These are phyloP conservation scores for Urtica urens DNA, from an alignment of 306 rosid species.

Conservation along the genomic window DNA sequence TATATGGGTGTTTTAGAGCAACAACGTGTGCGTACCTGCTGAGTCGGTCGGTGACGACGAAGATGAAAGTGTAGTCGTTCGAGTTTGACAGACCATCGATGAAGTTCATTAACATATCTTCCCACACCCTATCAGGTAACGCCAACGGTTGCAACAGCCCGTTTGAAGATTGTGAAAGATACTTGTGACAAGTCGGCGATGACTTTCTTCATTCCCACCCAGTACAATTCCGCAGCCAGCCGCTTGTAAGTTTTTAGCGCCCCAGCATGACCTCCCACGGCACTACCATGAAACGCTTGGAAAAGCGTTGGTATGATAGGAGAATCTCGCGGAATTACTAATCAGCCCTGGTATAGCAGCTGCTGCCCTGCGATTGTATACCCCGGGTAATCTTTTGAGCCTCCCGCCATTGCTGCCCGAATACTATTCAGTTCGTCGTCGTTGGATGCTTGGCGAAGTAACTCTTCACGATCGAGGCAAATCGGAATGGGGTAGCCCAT, in stretches of 20 bases:
- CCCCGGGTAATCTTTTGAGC: too few species aligned
- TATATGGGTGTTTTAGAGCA: background rate
- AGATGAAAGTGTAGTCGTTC: background rate
- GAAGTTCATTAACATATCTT: background rate
- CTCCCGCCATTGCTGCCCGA: too few species aligned
- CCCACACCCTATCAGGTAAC: background rate
- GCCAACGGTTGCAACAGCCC: background rate
- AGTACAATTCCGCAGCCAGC: background rate
- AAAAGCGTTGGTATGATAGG: background rate
- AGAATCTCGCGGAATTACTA: background rate
- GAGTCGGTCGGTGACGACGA: background rate
- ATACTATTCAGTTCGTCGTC: too few species aligned
- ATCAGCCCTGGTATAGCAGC: background rate
- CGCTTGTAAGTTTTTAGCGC: background rate
- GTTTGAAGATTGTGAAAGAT: background rate
- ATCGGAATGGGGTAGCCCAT: too few species aligned
- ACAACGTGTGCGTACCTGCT: background rate
- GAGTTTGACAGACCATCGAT: background rate
- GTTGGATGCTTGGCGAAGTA: too few species aligned
- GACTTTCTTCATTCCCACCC: background rate
- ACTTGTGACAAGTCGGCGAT: background rate
- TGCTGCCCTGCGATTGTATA: too few species aligned
- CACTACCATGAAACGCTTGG: background rate
- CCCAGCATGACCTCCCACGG: background rate
- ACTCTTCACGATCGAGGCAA: too few species aligned